Base-by-base conservation (phyloP, 768 basidiomycete genomes). In the Calocybe indica region DNA sequence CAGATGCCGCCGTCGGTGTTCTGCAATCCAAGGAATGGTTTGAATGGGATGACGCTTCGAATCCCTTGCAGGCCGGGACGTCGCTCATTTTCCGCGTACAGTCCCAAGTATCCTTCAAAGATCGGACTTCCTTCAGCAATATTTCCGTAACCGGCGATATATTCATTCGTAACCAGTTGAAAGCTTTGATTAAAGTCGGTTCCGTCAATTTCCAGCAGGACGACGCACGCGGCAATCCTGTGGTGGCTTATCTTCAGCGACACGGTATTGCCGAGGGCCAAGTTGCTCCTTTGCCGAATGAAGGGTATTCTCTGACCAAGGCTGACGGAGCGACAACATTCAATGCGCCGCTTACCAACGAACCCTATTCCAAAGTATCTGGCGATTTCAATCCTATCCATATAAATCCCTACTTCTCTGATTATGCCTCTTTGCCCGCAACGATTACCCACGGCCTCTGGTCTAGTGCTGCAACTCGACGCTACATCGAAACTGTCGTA, bases 331-430 rank as follows among this genome's bases (percentile, higher is more conserved):
- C 76, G 12, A 83, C 85, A 7, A 65, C 74, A 6, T 95, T 92
- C 74, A 82, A 72, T 40, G 79, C 95, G 3, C 95, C 95, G 22
- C 71, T 88, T 39, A 91, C 90, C 40, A 99, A 99, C 61, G 90
- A 95, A 66, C 88, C 92, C 2, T 99, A 98, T 69, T 97, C 94
- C 4, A 82, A 84, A 65, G 79, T 94, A 41, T 99, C 96, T 0
- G 94, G 95, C 39, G 95, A 99, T 67, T 98, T 92, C 76, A 98
- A 99, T 66, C 96, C 96, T 29, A 99, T 99, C 56, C 96, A 99
- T 64, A 75, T 96, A 65, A 97, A 99, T 67, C 95, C 96, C 0
- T 98, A 98, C 75, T 97, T 99, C 73, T 82, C 96, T 15, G 86
- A 92, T 62, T 91, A 87, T 52, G 94, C 95, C 2, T 80, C 84